Percentiles rank a stretch among this genome's conserved stretches.
Evolutionary conservation across 2,329 filamentous ascomycete genomes (phyloP).

Genomic region (Fusarium mundagurra): DNA sequence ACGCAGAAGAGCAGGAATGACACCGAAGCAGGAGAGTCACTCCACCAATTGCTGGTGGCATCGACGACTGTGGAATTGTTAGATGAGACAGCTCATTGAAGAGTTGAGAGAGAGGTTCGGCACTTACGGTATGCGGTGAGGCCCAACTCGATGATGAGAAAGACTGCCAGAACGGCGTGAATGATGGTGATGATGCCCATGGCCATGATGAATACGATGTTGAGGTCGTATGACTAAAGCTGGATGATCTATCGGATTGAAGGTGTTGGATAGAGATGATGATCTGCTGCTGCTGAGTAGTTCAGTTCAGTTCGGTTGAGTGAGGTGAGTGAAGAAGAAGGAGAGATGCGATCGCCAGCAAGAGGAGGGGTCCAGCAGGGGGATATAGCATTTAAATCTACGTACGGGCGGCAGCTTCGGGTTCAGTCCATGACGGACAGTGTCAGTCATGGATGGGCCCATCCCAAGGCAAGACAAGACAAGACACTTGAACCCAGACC

Average conservation of each 20-base stretch:
- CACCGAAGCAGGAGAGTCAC: neutral
- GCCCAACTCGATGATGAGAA: conserved; percentile 79
- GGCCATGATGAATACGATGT: conserved; percentile 53
- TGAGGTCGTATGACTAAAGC: neutral
- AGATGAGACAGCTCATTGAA: conserved; percentile 5
- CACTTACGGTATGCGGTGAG: conserved; percentile 76
- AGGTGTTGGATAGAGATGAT: neutral
- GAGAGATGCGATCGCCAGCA: neutral
- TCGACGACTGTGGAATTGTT: conserved; percentile 43
- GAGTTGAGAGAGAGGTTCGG: neutral
- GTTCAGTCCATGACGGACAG: conserved; percentile 13
- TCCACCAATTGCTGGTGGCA: neutral
- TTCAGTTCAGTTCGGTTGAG: neutral
- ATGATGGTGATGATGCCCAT: conserved; percentile 68
- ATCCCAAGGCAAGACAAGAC: conserved; percentile 4
- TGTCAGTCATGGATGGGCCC: conserved; percentile 24
- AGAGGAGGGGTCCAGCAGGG: conserved; percentile 9
- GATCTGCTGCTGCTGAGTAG: neutral
- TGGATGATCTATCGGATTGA: neutral
- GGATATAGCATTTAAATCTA: conserved; percentile 33
- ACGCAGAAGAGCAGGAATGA: conserved; percentile 81
- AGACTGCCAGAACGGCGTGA: conserved; percentile 72
- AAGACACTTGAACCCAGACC: neutral
- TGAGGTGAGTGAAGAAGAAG: neutral
- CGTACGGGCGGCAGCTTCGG: conserved; percentile 18